Evolutionary conservation across 192 early-diverging fungal genomes (phyloP).

Genomic region (Umbelopsis sp.): DNA sequence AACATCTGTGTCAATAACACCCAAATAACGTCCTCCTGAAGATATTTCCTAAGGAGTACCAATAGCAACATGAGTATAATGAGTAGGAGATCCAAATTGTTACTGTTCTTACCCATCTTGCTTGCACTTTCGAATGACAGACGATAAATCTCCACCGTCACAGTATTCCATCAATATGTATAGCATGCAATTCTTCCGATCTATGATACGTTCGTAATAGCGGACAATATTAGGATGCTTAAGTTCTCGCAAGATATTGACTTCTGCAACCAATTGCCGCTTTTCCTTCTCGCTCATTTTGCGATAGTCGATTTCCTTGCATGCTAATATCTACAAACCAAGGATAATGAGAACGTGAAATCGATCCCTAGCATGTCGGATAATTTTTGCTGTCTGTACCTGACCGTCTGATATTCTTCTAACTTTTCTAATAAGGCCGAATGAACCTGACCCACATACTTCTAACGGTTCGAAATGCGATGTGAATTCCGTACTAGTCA

Average conservation of each 20-base stretch:
- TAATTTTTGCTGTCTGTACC: constrained; percentile 39
- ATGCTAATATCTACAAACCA: constrained; percentile 57
- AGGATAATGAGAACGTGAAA: not conserved
- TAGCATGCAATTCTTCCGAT: constrained; percentile 64
- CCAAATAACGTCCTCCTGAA: constrained; percentile 72
- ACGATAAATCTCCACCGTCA: constrained; percentile 72
- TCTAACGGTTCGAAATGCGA: constrained; percentile 62
- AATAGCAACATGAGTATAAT: not conserved
- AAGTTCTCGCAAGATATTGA: constrained; percentile 73
- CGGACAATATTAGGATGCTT: constrained; percentile 75
- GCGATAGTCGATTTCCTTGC: constrained; percentile 81
- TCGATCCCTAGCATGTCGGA: not conserved
- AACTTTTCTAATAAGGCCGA: constrained; percentile 74
- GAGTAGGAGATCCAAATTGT: not conserved
- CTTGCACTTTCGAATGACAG: constrained; percentile 64
- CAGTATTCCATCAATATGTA: constrained; percentile 85
- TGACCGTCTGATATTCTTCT: constrained; percentile 63
- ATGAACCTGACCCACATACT: constrained; percentile 70
- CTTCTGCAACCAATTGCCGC: constrained; percentile 72
- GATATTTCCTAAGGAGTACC: constrained; percentile 36
- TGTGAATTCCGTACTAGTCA: constrained; percentile 24
- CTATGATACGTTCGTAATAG: constrained; percentile 69
- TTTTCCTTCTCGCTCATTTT: constrained; percentile 77
- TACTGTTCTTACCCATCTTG: constrained; percentile 46
- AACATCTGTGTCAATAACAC: constrained; percentile 64